These are phyloP conservation scores for Piromyces sp. DNA, from an alignment of 192 early-diverging fungal genomes.

Conservation along the genomic window DNA sequence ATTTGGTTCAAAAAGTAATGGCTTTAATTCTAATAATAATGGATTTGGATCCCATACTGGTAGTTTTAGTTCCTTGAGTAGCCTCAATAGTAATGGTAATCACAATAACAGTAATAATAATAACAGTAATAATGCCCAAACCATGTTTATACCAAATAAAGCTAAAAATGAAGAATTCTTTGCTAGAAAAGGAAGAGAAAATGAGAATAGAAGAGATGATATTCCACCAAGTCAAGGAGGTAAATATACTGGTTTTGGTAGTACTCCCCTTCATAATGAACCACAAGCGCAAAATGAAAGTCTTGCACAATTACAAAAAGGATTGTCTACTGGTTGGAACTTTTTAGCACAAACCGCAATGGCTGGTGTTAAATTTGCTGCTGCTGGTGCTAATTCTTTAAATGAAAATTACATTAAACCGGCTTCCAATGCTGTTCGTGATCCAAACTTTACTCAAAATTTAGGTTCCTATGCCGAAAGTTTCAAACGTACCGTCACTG, in stretches of 20 bases:
- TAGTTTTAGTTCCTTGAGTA: not conserved
- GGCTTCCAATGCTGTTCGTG: not conserved
- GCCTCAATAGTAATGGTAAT: slow-evolving; percentile 3
- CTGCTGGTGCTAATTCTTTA: not conserved
- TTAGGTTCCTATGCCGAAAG: not conserved
- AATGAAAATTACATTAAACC: not conserved
- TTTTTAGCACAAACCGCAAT: not conserved
- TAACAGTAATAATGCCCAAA: not conserved
- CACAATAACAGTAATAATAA: not conserved
- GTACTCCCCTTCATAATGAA: slow-evolving; percentile 6
- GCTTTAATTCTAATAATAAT: not conserved
- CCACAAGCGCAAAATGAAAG: not conserved
- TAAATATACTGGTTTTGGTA: slow-evolving; percentile 58
- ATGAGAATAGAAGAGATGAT: slow-evolving; percentile 31
- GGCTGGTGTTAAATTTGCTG: not conserved
- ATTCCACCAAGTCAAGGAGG: slow-evolving; percentile 62
- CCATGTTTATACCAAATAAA: slow-evolving; percentile 17
- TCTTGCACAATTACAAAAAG: not conserved
- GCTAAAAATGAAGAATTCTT: slow-evolving; percentile 64
- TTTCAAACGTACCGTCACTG: not conserved
- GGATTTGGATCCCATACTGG: slow-evolving; percentile 5
- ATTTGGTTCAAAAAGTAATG: not conserved
- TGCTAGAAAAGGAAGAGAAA: slow-evolving; percentile 37
- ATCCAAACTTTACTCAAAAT: not conserved
- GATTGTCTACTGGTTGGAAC: not conserved